These are phyloP conservation scores for Fagopyrum esculentum DNA, from an alignment of 148 eudicot genomes.

Conservation along the genomic window DNA sequence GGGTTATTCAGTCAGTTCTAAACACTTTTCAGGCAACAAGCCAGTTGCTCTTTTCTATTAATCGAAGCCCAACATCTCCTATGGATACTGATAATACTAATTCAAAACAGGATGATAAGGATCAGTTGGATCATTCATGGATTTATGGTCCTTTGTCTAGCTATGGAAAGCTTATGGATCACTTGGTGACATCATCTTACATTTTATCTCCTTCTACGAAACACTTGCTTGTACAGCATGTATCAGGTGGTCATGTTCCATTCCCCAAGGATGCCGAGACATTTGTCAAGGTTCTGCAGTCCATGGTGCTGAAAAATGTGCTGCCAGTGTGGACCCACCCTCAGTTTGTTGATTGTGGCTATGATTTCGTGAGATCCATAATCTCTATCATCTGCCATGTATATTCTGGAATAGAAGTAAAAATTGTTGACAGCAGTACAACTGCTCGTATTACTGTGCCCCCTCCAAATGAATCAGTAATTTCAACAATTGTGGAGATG, in stretches of 20 bases:
- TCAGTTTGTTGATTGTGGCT: constrained; percentile 71
- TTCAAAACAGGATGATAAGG: constrained; percentile 45
- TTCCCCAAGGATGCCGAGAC: constrained; percentile 85
- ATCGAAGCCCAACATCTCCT: constrained; percentile 73
- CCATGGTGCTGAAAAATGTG: constrained; percentile 79
- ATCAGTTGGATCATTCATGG: constrained; percentile 61
- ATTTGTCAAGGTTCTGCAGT: constrained; percentile 84
- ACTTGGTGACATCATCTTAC: constrained; percentile 81
- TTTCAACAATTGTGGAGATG: constrained; percentile 90
- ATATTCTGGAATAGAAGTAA: constrained; percentile 92
- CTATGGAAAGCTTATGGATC: constrained; percentile 94
- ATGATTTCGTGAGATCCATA: constrained; percentile 63
- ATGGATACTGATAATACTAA: constrained; percentile 89
- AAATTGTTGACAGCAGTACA: constrained; percentile 37
- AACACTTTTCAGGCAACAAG: constrained; percentile 98
- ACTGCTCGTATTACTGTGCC: constrained; percentile 59
- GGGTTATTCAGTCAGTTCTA: constrained; percentile 76
- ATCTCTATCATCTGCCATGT: constrained; percentile 75
- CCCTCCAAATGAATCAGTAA: constrained; percentile 80
- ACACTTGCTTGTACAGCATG: constrained; percentile 79
- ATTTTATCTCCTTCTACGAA: constrained; percentile 79
- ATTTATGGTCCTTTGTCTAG: constrained; percentile 79
- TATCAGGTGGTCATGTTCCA: constrained; percentile 44
- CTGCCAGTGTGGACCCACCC: constrained; percentile 90
- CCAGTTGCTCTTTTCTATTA: constrained; percentile 77